These are phyloP conservation scores for Phoma sp. DNA, from an alignment of 2,329 filamentous ascomycete species.

Conservation along the genomic window DNA sequence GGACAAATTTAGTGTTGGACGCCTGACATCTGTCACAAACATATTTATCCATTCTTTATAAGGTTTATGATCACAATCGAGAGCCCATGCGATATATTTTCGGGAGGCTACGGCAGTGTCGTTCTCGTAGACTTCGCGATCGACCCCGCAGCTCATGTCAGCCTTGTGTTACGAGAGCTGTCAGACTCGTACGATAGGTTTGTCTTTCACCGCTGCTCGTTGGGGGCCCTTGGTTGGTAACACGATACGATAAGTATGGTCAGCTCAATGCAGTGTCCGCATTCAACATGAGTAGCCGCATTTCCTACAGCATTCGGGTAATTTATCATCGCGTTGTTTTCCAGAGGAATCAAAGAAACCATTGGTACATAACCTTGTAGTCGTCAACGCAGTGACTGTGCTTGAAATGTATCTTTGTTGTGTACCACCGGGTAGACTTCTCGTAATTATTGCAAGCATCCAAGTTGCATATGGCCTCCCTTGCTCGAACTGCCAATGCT, in stretches of 20 bases:
- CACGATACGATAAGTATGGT: background rate
- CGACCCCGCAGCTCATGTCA: background rate
- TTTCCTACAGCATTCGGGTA: background rate
- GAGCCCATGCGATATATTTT: background rate
- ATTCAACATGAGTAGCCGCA: background rate
- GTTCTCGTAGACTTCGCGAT: background rate
- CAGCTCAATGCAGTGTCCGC: background rate
- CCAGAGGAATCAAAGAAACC: background rate
- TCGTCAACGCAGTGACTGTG: no score
- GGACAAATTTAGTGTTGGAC: background rate
- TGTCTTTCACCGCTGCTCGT: background rate
- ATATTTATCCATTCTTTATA: background rate
- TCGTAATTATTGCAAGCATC: no score
- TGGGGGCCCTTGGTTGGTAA: background rate
- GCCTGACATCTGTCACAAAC: background rate
- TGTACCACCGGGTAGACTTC: no score
- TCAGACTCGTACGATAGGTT: background rate
- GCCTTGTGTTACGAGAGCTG: background rate
- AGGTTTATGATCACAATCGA: background rate
- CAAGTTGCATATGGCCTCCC: background rate
- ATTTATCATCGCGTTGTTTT: background rate
- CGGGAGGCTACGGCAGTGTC: background rate
- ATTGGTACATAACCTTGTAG: background rate
- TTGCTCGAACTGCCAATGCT: background rate
- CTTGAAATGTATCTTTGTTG: no score